phyloP scores from a whole-genome alignment of 805 yeast genomes.

The Cyberlindnera xishuangbannaensis region DNA sequence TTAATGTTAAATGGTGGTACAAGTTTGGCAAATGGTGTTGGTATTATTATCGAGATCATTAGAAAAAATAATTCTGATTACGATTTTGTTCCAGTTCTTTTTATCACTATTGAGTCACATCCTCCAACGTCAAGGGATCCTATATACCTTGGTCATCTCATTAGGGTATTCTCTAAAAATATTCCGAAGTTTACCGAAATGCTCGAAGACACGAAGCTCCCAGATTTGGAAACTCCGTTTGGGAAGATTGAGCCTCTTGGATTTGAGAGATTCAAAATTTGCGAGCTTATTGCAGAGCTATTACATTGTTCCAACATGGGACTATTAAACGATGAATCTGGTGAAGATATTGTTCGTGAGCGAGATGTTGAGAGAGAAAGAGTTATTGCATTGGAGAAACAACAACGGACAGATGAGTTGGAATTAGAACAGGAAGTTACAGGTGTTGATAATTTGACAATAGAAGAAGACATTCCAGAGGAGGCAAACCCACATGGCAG shows the following conservation, averaged over 20 bases:
- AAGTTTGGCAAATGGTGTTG: constrained; percentile 90
- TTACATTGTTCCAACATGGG: constrained; percentile 98
- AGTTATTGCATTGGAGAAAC: constrained; percentile 33
- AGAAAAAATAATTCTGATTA: constrained; percentile 95
- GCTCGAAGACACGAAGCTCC: constrained; percentile 37
- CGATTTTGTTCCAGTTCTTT: constrained; percentile 80
- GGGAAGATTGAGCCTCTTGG: constrained; percentile 75
- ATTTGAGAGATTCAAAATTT: constrained; percentile 82
- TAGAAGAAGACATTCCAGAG: constrained; percentile 12
- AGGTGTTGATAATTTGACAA: constrained; percentile 20
- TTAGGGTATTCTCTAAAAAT: constrained; percentile 67
- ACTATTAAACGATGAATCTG: constrained; percentile 69
- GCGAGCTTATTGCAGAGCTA: constrained; percentile 90
- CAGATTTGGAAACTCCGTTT: constrained; percentile 51
- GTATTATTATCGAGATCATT: constrained; percentile 88
- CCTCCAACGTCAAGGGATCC: constrained; percentile 95
- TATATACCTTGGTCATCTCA: constrained; percentile 81
- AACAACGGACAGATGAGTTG: constrained; percentile 27
- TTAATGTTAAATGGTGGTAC: constrained; percentile 81
- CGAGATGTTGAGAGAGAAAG: constrained; percentile 64
- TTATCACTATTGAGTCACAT: constrained; percentile 76
- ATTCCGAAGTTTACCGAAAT: constrained; percentile 65
- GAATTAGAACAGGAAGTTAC: constrained; percentile 30
- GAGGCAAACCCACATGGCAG: constrained; percentile 8
- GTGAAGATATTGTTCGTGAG: constrained; percentile 59